Evolutionary conservation across 2,329 filamentous ascomycete genomes (phyloP).

Genomic region (Purpureocillium lavendulum): DNA sequence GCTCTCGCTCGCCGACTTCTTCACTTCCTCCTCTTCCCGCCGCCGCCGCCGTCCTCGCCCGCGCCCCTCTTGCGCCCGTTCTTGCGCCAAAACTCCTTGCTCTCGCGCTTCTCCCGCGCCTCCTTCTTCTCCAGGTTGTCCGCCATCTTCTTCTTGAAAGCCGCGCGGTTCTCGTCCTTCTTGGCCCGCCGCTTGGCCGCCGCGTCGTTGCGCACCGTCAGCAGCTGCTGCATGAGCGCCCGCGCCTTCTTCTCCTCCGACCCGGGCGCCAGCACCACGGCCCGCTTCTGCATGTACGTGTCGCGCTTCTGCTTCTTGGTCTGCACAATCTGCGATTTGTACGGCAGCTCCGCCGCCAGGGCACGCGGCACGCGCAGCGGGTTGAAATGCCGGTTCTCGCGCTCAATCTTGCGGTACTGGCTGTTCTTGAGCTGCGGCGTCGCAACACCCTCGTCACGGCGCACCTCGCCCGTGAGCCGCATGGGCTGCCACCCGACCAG

Average conservation of each 20-base stretch:
- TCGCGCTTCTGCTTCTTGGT: conserved; percentile 71
- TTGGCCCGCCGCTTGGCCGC: conserved; percentile 72
- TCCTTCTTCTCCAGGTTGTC: conserved; percentile 78
- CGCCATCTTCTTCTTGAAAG: conserved; percentile 75
- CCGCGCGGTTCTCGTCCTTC: conserved; percentile 78
- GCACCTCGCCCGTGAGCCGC: conserved; percentile 89
- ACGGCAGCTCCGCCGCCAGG: conserved; percentile 77
- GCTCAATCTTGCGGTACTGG: conserved; percentile 66
- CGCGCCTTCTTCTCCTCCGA: conserved; percentile 86
- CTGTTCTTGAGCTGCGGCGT: conserved; percentile 80
- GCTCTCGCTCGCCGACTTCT: no score
- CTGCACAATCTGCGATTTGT: conserved; percentile 80
- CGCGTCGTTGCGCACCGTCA: conserved; percentile 85
- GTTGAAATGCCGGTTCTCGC: conserved; percentile 68
- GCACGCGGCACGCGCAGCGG: conserved; percentile 67
- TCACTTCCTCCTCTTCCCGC: conserved; percentile 26
- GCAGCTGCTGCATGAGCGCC: conserved; percentile 85
- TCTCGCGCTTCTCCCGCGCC: conserved; percentile 82
- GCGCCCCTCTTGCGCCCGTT: conserved; percentile 67
- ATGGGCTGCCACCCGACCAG: conserved; percentile 88
- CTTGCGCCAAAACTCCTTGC: conserved; percentile 83
- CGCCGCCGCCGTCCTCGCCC: conserved; percentile 27
- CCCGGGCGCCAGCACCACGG: conserved; percentile 69
- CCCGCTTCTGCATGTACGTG: conserved; percentile 93
- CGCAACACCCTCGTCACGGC: conserved; percentile 62